phyloP scores from a whole-genome alignment of 352 stramenopile genomes.

The Phytophthora nicotianae region DNA sequence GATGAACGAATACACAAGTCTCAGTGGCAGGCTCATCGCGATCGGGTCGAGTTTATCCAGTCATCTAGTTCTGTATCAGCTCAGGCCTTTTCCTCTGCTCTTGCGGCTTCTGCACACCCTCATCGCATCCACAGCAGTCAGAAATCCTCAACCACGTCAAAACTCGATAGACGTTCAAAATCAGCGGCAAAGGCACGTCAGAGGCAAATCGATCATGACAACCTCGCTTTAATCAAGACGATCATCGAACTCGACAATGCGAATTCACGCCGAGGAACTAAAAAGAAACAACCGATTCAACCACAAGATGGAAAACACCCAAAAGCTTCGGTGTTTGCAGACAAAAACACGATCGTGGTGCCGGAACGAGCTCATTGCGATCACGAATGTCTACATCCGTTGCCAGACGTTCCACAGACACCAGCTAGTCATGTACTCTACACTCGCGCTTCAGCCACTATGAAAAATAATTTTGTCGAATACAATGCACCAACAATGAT shows the following conservation, averaged over 20 bases:
- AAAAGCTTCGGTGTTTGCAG: neutral
- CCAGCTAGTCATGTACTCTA: conserved; percentile 55
- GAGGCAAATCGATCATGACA: conserved; percentile 60
- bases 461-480: conserved; percentile 58
- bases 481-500: conserved; percentile 44
- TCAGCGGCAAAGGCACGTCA: conserved; percentile 57
- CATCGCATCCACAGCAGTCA: conserved; percentile 30
- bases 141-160: conserved; percentile 18
- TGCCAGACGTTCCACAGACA: conserved; percentile 35
- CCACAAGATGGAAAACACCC: neutral
- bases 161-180: conserved; percentile 35
- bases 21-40: conserved; percentile 46
- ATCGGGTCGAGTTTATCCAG: conserved; percentile 56
- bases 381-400: conserved; percentile 25
- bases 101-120: conserved; percentile 28
- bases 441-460: conserved; percentile 46
- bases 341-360: conserved; percentile 34
- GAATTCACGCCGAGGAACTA: conserved; percentile 4
- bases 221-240: conserved; percentile 64
- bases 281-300: conserved; percentile 17
- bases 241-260: conserved; percentile 54
- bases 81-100: conserved; percentile 29
- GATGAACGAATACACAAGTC: conserved; percentile 50
- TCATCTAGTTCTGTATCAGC: conserved; percentile 30
- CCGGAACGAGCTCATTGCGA: conserved; percentile 20